phyloP scores from a whole-genome alignment of 345 rosid genomes.

The Linum lewisii region DNA sequence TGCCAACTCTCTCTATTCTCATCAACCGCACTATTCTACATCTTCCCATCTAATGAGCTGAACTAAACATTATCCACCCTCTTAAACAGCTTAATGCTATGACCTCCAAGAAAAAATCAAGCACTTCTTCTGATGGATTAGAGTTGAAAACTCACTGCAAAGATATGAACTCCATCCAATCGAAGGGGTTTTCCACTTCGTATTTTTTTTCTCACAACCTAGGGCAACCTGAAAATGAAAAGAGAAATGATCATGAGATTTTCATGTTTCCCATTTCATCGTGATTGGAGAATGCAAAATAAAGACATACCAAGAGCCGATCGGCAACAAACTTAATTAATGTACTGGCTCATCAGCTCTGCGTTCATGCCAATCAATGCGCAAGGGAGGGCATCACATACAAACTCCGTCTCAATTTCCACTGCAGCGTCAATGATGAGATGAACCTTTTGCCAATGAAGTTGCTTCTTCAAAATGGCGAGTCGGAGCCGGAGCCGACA shows the following conservation, averaged over 20 bases:
- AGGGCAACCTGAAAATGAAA: constrained; percentile 44
- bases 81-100: too few species aligned
- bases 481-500: constrained; percentile 83
- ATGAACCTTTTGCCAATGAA: constrained; percentile 50
- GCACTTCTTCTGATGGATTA: neutral
- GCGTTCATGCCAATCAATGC: constrained; percentile 86
- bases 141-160: constrained; percentile 52
- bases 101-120: too few species aligned
- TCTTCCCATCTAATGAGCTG: constrained; percentile 73
- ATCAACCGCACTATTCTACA: constrained; percentile 66
- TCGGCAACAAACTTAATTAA: constrained; percentile 85
- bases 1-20: constrained; percentile 61
- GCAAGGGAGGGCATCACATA: constrained; percentile 85
- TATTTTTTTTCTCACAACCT: constrained; percentile 56
- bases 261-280: neutral
- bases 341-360: constrained; percentile 83
- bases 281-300: neutral
- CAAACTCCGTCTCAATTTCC: constrained; percentile 80
- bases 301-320: constrained; percentile 59
- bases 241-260: constrained; percentile 2
- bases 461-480: constrained; percentile 48
- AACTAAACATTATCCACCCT: constrained; percentile 30
- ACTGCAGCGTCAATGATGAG: constrained; percentile 69
- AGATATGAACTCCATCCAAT: constrained; percentile 97
- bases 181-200: constrained; percentile 71